These are phyloP conservation scores for Naganishia albida DNA, from an alignment of 1,284 basidiomycete species.

Conservation along the genomic window DNA sequence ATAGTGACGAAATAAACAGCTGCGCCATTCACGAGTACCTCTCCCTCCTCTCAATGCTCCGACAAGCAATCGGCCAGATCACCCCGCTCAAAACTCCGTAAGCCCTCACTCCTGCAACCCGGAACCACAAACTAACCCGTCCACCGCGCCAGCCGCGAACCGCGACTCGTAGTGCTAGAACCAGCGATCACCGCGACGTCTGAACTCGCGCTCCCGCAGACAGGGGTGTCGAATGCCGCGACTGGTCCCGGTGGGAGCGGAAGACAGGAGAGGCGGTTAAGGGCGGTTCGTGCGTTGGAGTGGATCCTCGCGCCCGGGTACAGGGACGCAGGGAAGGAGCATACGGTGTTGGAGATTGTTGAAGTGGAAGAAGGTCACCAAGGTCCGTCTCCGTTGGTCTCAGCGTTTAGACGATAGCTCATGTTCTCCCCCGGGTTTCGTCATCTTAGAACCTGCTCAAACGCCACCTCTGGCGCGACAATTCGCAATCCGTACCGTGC, in stretches of 20 bases:
- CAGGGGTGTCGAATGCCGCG: neutral
- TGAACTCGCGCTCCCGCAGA: neutral
- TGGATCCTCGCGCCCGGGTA: slow-evolving; percentile 19
- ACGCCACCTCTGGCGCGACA: neutral
- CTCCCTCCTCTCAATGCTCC: slow-evolving; percentile 8
- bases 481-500: neutral
- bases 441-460: neutral
- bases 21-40: slow-evolving; percentile 11
- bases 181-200: neutral
- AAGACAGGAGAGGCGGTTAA: neutral
- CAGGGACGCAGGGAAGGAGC: neutral
- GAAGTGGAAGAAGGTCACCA: neutral
- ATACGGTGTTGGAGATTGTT: neutral
- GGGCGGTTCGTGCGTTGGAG: neutral
- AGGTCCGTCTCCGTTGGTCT: neutral
- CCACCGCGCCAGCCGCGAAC: neutral
- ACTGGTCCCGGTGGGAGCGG: neutral
- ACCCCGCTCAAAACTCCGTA: neutral
- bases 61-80: slow-evolving; percentile 11
- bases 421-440: neutral
- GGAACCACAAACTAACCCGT: no score
- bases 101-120: neutral
- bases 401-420: neutral
- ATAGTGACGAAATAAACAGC: neutral
- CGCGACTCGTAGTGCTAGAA: slow-evolving; percentile 1